Conservation (phyloP, 441 rosid species). For the Mallotus repandus region DNA sequence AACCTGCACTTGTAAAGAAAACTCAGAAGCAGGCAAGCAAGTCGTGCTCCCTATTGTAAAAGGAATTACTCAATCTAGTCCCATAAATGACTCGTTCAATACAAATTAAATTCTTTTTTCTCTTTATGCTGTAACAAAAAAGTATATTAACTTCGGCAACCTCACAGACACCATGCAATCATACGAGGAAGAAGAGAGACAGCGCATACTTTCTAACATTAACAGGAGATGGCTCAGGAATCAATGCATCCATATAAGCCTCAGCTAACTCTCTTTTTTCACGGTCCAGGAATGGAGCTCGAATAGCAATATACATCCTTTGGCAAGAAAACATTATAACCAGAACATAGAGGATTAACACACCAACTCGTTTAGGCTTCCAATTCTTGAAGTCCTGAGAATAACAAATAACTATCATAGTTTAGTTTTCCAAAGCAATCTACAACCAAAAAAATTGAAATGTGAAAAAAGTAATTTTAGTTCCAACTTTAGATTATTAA, state of each 20-base stretch:
- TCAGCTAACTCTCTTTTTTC: conserved; percentile 72
- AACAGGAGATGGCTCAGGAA: conserved; percentile 85
- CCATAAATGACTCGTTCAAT: background rate
- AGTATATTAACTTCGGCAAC: background rate
- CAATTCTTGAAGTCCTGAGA: conserved; percentile 75
- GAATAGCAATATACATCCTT: conserved; percentile 58
- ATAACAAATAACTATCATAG: conserved; percentile 24
- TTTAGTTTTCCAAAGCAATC: conserved; percentile 14
- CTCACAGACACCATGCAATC: background rate
- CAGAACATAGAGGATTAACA: conserved; percentile 55
- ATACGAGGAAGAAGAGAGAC: conserved; percentile 8
- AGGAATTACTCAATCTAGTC: background rate
- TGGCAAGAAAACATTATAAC: conserved; percentile 58
- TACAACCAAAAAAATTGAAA: background rate
- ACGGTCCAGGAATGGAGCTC: conserved; percentile 59
- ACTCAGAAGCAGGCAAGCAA: background rate
- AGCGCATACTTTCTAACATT: conserved; percentile 71
- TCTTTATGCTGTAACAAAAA: background rate
- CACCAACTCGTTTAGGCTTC: conserved; percentile 67
- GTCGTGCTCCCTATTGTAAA: background rate
- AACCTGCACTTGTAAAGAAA: conserved; percentile 48
- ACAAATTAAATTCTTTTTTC: background rate
- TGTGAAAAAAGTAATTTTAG: too few species aligned
- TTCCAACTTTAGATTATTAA: too few species aligned
- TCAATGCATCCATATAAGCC: conserved; percentile 95